Conservation (phyloP, 1,284 basidiomycete genomes). For the Trichosporon sp. region DNA sequence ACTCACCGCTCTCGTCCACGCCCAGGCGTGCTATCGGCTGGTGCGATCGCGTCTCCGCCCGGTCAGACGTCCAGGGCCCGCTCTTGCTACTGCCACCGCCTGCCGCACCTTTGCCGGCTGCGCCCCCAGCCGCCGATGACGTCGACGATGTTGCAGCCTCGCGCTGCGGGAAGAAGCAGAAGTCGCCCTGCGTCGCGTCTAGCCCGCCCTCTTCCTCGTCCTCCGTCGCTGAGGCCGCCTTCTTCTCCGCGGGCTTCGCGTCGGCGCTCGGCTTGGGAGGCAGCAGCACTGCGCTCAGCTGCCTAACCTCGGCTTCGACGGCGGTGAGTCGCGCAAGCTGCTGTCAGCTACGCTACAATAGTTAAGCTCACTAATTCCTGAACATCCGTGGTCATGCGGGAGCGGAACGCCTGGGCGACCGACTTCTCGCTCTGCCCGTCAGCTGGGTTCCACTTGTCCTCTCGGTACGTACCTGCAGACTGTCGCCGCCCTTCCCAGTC, state of each 20-base stretch:
- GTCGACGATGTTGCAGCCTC: neutral
- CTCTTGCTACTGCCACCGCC: neutral
- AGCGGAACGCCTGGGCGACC: neutral
- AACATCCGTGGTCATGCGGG: neutral
- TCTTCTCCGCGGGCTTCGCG: neutral
- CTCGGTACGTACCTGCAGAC: neutral
- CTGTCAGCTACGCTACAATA: neutral
- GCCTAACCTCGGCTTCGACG: neutral
- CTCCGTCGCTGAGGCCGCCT: neutral
- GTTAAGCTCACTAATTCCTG: neutral
- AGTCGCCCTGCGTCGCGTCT: slow-evolving; percentile 1
- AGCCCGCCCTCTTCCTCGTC: slow-evolving; percentile 3
- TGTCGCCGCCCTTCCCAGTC: neutral
- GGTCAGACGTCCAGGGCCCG: neutral
- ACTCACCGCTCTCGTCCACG: slow-evolving; percentile 17
- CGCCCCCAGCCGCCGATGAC: neutral
- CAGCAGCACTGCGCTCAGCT: neutral
- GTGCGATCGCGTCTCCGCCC: slow-evolving; percentile 1
- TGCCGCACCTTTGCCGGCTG: neutral
- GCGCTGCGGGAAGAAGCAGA: neutral
- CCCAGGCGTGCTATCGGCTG: slow-evolving; percentile 15
- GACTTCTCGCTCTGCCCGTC: neutral
- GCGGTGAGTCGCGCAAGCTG: neutral
- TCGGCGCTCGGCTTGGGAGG: neutral
- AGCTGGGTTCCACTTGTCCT: neutral